These are phyloP conservation scores for Beauveria sp. DNA, from an alignment of 2,329 filamentous ascomycete species.

Conservation along the genomic window DNA sequence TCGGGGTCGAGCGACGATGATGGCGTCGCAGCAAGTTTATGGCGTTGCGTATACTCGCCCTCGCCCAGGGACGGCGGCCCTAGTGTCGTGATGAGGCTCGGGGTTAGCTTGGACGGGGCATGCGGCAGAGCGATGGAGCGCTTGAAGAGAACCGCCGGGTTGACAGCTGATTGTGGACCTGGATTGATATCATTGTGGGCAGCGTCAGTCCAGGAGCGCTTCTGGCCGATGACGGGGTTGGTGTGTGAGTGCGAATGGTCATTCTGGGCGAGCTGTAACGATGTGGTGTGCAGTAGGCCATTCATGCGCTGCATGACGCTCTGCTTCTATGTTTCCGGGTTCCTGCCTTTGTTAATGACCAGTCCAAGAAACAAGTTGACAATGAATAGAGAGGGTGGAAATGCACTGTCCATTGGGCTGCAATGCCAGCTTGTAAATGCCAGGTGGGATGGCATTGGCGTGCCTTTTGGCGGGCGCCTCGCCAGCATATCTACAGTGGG, in stretches of 20 bases:
- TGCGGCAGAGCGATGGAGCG: conserved; percentile 25
- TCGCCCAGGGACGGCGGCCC: conserved; percentile 16
- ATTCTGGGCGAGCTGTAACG: conserved; percentile 38
- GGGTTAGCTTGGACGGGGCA: conserved; percentile 23
- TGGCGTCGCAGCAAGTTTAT: conserved; percentile 44
- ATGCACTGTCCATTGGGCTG: background rate
- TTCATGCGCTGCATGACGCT: conserved; percentile 31
- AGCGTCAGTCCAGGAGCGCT: conserved; percentile 31
- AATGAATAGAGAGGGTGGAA: background rate
- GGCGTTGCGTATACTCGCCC: conserved; percentile 52
- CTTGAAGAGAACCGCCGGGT: conserved; percentile 24
- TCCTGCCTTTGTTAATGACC: no score
- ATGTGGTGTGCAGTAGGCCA: conserved; percentile 42
- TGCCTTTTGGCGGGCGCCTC: background rate
- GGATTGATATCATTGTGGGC: conserved; percentile 14
- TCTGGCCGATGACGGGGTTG: conserved; percentile 31
- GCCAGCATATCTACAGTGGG: background rate
- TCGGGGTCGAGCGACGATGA: conserved; percentile 43
- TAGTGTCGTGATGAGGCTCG: conserved; percentile 40
- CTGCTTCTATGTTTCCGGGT: background rate
- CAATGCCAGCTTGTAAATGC: background rate
- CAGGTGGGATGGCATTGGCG: background rate
- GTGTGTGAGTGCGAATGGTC: conserved; percentile 30
- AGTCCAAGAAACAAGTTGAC: no score
- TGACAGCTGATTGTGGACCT: conserved; percentile 5